Percentiles rank a stretch among this genome's conserved stretches.
Conservation (phyloP, 768 basidiomycete genomes). For the Leucosporidium yakuticum region DNA sequence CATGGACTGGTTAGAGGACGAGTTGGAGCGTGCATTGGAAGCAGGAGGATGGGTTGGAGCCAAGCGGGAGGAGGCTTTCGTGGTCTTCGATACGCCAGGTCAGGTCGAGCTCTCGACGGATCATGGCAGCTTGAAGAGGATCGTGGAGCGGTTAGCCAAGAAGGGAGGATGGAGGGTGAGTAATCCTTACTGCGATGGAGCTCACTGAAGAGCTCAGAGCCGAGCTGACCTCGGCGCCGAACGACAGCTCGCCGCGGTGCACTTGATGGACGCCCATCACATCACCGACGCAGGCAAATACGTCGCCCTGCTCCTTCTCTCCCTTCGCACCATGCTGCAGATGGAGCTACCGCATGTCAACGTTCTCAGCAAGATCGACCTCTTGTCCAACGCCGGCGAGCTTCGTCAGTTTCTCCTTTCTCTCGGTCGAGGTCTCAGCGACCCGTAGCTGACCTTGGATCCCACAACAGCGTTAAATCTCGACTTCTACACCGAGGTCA, state of each 20-base stretch:
- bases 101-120: conserved; percentile 98
- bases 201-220: no score
- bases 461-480: conserved; percentile 76
- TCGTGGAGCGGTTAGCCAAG: conserved; percentile 66
- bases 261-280: conserved; percentile 94
- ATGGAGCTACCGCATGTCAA: conserved; percentile 97
- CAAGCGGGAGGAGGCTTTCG: conserved; percentile 65
- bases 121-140: conserved; percentile 76
- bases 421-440: neutral
- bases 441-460: neutral
- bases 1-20: conserved; percentile 58
- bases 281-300: conserved; percentile 95
- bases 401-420: conserved; percentile 56
- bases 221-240: neutral
- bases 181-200: conserved; percentile 14
- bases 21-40: conserved; percentile 57
- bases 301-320: conserved; percentile 81
- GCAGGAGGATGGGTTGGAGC: conserved; percentile 50
- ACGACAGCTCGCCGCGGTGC: conserved; percentile 79
- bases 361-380: conserved; percentile 89
- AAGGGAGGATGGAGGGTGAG: conserved; percentile 81
- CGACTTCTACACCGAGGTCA: conserved; percentile 95
- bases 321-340: conserved; percentile 94
- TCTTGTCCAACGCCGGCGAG: conserved; percentile 83
- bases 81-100: conserved; percentile 91